Percentiles rank a stretch among this genome's conserved stretches.
Evolutionary conservation across 352 stramenopile genomes (phyloP).

Genomic region (Phytophthora pinifolia): DNA sequence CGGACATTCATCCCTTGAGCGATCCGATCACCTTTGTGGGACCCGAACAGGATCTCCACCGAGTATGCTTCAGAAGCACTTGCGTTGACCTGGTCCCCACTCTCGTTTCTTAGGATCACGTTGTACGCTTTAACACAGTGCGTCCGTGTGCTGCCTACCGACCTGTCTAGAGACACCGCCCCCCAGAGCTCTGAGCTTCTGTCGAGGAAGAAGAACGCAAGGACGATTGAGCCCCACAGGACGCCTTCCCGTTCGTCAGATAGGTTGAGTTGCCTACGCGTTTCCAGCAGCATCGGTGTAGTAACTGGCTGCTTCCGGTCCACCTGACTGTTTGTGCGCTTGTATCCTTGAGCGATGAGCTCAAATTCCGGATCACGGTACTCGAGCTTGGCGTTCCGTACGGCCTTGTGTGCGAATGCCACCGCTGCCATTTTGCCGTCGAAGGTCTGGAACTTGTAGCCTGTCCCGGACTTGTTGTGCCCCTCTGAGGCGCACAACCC

Average conservation of each 20-base stretch:
- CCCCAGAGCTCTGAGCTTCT: constrained; percentile 28
- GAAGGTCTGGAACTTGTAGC: constrained; percentile 32
- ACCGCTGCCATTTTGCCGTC: constrained; percentile 28
- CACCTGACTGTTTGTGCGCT: constrained; percentile 24
- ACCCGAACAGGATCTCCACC: constrained; percentile 10
- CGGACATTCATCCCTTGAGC: constrained; percentile 1
- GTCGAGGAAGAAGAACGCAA: constrained; percentile 29
- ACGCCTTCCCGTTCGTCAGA: background rate
- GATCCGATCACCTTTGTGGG: constrained; percentile 2
- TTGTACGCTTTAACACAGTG: constrained; percentile 14
- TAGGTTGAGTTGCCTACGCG: background rate
- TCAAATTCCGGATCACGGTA: constrained; percentile 34
- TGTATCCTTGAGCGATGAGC: constrained; percentile 32
- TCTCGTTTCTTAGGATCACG: constrained; percentile 14
- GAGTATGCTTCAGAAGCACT: too few species aligned
- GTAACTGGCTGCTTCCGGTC: constrained; percentile 37
- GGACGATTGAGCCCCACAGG: constrained; percentile 21
- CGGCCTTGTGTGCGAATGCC: constrained; percentile 20
- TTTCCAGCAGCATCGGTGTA: constrained; percentile 31
- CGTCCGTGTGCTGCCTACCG: background rate
- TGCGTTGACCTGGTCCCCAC: background rate
- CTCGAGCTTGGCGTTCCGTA: constrained; percentile 28
- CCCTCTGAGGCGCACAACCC: constrained; percentile 12
- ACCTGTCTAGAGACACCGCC: background rate
- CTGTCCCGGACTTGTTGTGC: constrained; percentile 22